Percentiles rank a stretch among this genome's conserved stretches.
Conservation (phyloP, 345 rosid genomes). For the Gossypium raimondii region DNA sequence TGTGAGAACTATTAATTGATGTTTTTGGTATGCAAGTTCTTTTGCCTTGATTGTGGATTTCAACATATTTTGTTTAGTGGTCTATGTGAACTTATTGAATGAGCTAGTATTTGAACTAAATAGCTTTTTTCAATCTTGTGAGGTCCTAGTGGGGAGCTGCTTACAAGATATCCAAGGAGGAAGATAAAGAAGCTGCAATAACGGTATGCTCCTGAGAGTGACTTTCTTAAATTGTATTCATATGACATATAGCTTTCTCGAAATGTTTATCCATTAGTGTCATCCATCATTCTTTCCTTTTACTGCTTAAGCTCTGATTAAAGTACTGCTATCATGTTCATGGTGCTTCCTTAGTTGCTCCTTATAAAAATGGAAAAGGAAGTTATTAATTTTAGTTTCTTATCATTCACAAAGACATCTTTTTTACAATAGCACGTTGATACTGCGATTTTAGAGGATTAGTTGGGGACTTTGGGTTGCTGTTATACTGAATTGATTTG, state of each 20-base stretch:
- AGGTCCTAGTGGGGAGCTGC: constrained; percentile 91
- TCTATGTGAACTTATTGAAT: background rate
- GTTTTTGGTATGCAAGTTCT: background rate
- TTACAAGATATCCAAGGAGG: constrained; percentile 65
- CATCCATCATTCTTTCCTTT: background rate
- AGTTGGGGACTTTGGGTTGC: background rate
- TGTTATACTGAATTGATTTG: background rate
- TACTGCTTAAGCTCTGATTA: background rate
- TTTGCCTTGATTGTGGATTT: background rate
- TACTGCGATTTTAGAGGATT: background rate
- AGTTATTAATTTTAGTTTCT: background rate
- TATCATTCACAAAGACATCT: background rate
- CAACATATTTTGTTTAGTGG: background rate
- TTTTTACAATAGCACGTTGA: background rate
- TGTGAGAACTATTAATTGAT: background rate
- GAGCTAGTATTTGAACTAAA: constrained; percentile 11
- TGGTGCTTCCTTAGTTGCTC: background rate
- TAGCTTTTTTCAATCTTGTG: constrained; percentile 21
- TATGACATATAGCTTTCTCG: background rate
- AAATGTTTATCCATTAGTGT: background rate
- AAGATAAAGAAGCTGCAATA: constrained; percentile 65
- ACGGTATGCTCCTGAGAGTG: constrained; percentile 37
- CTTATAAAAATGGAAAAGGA: background rate
- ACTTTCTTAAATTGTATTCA: constrained; percentile 3
- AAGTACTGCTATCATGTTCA: background rate